A percentile compares a stretch with the other conserved stretches of the same genome.
Evolutionary conservation across 805 yeast species (phyloP).

Genomic region (Yarrowia divulgata): DNA sequence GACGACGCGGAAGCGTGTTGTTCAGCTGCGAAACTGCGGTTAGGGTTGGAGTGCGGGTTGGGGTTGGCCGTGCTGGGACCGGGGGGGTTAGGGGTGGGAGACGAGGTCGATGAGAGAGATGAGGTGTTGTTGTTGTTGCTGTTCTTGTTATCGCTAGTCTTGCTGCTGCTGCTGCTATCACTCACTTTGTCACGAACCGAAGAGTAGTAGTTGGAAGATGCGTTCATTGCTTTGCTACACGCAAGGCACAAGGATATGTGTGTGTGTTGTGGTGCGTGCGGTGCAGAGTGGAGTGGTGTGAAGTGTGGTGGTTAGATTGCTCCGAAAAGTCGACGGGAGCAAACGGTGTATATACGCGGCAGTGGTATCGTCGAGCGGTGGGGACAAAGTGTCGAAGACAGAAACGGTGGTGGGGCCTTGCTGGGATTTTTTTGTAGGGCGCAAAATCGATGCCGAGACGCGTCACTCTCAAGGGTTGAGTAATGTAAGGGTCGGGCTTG

Average conservation of each 20-base stretch:
- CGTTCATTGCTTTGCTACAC: slow-evolving; percentile 30
- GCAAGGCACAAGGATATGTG: background rate
- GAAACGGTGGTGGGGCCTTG: too few relatives aligned
- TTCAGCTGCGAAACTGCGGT: slow-evolving; percentile 28
- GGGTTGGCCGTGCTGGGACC: background rate
- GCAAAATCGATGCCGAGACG: too few relatives aligned
- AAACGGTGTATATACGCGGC: background rate
- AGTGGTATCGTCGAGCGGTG: too few relatives aligned
- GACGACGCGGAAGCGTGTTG: slow-evolving; percentile 15
- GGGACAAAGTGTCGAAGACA: too few relatives aligned
- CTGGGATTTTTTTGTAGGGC: too few relatives aligned
- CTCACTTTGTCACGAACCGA: slow-evolving; percentile 15
- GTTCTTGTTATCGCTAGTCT: background rate
- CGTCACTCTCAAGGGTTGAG: too few relatives aligned
- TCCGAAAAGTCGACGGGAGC: slow-evolving; percentile 8
- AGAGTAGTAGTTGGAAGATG: slow-evolving; percentile 31
- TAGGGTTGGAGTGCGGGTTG: slow-evolving; percentile 20
- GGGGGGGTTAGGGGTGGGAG: slow-evolving; percentile 20
- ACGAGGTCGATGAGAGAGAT: background rate
- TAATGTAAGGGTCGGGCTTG: slow-evolving; percentile 21
- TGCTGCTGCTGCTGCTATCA: background rate
- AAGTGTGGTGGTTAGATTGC: slow-evolving; percentile 14
- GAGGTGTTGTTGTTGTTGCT: background rate
- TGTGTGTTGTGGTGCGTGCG: too few relatives aligned
- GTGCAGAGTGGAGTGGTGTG: too few relatives aligned